phyloP scores from a whole-genome alignment of 352 stramenopile species.

The Thalassiosira mediterranea region DNA sequence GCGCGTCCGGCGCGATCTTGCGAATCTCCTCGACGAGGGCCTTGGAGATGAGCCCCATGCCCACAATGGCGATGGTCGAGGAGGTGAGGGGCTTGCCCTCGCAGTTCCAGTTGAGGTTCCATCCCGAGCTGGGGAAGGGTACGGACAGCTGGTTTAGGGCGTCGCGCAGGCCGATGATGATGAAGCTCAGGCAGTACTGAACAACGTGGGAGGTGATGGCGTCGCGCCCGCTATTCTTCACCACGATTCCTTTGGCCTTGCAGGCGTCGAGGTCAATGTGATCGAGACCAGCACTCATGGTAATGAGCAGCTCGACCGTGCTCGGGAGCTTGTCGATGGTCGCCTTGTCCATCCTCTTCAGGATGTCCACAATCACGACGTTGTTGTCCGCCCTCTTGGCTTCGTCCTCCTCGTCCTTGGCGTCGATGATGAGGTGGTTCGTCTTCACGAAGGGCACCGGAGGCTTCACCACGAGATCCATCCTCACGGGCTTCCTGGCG shows the following conservation, averaged over 20 bases:
- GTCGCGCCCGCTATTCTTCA: slow-evolving; percentile 63
- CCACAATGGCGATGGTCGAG: slow-evolving; percentile 86
- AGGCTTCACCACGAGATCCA: slow-evolving; percentile 50
- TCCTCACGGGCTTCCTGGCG: slow-evolving; percentile 41
- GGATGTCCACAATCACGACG: slow-evolving; percentile 66
- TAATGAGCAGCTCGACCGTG: slow-evolving; percentile 72
- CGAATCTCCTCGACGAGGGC: slow-evolving; percentile 75
- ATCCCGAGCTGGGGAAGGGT: slow-evolving; percentile 56
- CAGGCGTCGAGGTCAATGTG: slow-evolving; percentile 89
- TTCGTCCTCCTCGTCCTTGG: slow-evolving; percentile 24
- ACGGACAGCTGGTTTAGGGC: slow-evolving; percentile 84
- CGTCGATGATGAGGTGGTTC: slow-evolving; percentile 48
- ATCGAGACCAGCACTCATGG: slow-evolving; percentile 90
- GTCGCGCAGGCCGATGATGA: slow-evolving; percentile 74
- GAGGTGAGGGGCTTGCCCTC: slow-evolving; percentile 87
- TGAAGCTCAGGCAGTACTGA: slow-evolving; percentile 78
- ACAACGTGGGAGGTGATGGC: slow-evolving; percentile 88
- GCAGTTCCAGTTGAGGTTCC: slow-evolving; percentile 72
- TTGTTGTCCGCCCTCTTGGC: slow-evolving; percentile 23
- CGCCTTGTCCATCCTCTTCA: slow-evolving; percentile 47
- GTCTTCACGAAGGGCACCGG: slow-evolving; percentile 53
- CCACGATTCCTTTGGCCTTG: slow-evolving; percentile 76
- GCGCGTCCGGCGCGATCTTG: slow-evolving; percentile 43
- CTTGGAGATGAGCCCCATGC: slow-evolving; percentile 88
- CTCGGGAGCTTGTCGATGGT: slow-evolving; percentile 57